A percentile compares a stretch with the other conserved stretches of the same genome.
These are phyloP conservation scores for Pyrenopolyporus hunteri DNA, from an alignment of 495 filamentous ascomycete species.

Conservation along the genomic window DNA sequence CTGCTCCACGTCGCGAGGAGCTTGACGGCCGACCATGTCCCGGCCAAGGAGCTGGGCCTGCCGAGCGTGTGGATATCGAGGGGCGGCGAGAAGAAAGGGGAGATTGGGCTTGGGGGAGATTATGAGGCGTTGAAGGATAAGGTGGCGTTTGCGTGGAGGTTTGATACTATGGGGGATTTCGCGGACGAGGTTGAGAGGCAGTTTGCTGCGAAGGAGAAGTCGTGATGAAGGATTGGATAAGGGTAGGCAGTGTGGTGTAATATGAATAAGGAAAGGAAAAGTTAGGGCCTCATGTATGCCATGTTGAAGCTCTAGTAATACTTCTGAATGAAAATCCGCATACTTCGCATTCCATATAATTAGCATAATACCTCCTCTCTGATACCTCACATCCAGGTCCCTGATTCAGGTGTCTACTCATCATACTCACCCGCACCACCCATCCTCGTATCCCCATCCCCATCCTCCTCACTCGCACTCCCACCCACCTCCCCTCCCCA, in stretches of 20 bases:
- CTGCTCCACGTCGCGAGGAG: slow-evolving; percentile 75
- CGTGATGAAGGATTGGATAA: not conserved
- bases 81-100: slow-evolving; percentile 50
- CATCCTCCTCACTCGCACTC: slow-evolving; percentile 28
- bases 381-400: too few relatives aligned
- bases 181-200: slow-evolving; percentile 68
- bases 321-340: too few relatives aligned
- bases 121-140: slow-evolving; percentile 47
- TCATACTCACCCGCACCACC: slow-evolving; percentile 6
- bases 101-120: slow-evolving; percentile 53
- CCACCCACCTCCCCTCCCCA: slow-evolving; percentile 23
- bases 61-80: slow-evolving; percentile 74
- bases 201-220: slow-evolving; percentile 41
- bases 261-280: not conserved
- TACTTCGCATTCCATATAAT: too few relatives aligned
- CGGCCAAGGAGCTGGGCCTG: slow-evolving; percentile 67
- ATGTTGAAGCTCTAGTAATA: not conserved
- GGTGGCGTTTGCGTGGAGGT: slow-evolving; percentile 54
- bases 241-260: not conserved
- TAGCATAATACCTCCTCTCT: too few relatives aligned
- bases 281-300: not conserved
- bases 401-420: too few relatives aligned
- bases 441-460: slow-evolving; percentile 29
- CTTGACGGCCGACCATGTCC: slow-evolving; percentile 73
- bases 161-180: slow-evolving; percentile 72